phyloP scores from a whole-genome alignment of 108 stramenopile genomes.

The Nannochloropsis gaditana region DNA sequence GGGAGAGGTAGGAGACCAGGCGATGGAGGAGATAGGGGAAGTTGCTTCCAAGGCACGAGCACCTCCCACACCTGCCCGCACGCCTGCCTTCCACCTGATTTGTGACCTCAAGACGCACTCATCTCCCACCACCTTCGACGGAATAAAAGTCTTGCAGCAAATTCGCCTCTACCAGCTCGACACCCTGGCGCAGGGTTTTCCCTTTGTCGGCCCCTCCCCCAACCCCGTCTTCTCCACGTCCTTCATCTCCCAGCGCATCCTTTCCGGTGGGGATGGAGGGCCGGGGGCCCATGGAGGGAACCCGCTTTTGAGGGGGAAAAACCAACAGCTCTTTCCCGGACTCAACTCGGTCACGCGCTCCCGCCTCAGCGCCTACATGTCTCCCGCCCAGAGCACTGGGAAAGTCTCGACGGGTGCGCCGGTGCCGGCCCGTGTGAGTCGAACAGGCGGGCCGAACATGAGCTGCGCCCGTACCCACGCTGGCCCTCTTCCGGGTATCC shows the following conservation, averaged over 20 bases:
- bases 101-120: not conserved
- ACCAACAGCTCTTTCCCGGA: constrained; percentile 6
- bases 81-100: not conserved
- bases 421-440: not conserved
- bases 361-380: not conserved
- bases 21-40: not conserved
- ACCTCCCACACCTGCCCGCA: too few species aligned
- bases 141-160: not conserved
- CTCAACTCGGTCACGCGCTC: not conserved
- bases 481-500: too few species aligned
- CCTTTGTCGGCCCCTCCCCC: not conserved
- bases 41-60: not conserved
- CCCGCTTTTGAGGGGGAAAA: not conserved
- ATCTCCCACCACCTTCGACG: not conserved
- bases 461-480: not conserved
- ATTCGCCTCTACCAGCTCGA: not conserved
- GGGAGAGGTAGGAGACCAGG: not conserved
- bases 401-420: not conserved
- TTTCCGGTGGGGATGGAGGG: not conserved
- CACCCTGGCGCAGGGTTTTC: not conserved
- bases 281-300: not conserved
- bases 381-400: not conserved
- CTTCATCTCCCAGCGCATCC: not conserved
- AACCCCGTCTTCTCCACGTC: not conserved
- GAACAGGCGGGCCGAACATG: not conserved